Percentiles rank a stretch among this genome's conserved stretches.
These are phyloP conservation scores for Anthoceros angustus DNA, from an alignment of 225 moss, liverwort and hornwort species.

Conservation along the genomic window DNA sequence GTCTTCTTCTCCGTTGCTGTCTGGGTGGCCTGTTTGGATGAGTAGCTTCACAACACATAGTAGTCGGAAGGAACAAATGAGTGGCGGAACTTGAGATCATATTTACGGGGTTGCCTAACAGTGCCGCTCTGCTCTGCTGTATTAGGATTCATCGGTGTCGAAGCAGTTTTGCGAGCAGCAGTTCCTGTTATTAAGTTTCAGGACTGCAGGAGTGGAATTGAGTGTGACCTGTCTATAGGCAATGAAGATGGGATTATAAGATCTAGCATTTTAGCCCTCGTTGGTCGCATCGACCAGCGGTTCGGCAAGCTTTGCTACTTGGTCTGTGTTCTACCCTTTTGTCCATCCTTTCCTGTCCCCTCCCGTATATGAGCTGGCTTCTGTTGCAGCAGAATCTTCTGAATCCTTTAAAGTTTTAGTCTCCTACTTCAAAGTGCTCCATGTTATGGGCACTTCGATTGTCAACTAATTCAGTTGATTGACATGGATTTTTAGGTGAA, in stretches of 20 bases:
- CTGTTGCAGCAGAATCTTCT: neutral
- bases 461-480: neutral
- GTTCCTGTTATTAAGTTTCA: conserved; percentile 98
- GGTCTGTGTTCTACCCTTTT: conserved; percentile 27
- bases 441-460: neutral
- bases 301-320: conserved; percentile 80
- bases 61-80: too few species aligned
- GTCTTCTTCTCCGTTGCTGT: too few species aligned
- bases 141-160: conserved; percentile 25
- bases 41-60: too few species aligned
- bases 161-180: conserved; percentile 75
- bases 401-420: neutral
- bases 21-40: too few species aligned
- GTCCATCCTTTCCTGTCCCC: neutral
- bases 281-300: conserved; percentile 68
- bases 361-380: neutral
- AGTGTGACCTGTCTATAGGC: conserved; percentile 93
- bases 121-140: conserved; percentile 14
- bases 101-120: conserved; percentile 29
- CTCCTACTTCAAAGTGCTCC: neutral
- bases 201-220: conserved; percentile 71
- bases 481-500: conserved; percentile 41
- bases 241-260: conserved; percentile 86
- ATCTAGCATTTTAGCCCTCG: conserved; percentile 60
- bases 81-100: conserved; percentile 28